Percentiles rank a stretch among this genome's conserved stretches.
These are phyloP conservation scores for Suillus variegatus DNA, from an alignment of 768 basidiomycete genomes.

Conservation along the genomic window DNA sequence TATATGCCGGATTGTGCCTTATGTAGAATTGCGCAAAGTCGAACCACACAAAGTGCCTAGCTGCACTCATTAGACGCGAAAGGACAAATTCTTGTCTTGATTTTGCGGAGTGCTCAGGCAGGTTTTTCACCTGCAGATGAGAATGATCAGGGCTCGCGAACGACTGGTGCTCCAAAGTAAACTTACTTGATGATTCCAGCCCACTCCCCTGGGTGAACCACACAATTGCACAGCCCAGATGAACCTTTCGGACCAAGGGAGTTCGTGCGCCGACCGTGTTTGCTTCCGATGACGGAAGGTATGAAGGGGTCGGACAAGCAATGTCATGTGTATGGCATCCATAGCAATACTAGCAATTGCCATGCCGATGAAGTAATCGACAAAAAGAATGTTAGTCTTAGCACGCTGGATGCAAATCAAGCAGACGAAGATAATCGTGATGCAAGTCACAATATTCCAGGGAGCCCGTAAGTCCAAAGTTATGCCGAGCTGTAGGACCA, in stretches of 20 bases:
- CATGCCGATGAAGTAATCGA: slow-evolving; percentile 10
- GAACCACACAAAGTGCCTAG: slow-evolving; percentile 14
- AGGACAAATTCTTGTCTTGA: slow-evolving; percentile 26
- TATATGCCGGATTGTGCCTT: slow-evolving; percentile 13
- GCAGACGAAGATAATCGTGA: not conserved
- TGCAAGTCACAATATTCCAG: not conserved
- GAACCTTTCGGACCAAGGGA: slow-evolving; percentile 22
- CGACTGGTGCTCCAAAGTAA: slow-evolving; percentile 17
- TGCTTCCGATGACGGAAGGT: slow-evolving; percentile 23
- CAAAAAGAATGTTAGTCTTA: not conserved
- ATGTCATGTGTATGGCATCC: slow-evolving; percentile 29
- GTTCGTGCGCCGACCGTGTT: slow-evolving; percentile 8
- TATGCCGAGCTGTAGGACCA: not conserved
- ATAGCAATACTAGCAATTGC: slow-evolving; percentile 23
- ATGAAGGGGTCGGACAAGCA: slow-evolving; percentile 30
- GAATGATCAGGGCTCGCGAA: not conserved
- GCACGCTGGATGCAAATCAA: not conserved
- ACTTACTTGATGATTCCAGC: slow-evolving; percentile 35
- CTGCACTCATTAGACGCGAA: slow-evolving; percentile 15
- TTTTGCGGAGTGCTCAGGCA: slow-evolving; percentile 13
- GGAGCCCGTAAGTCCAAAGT: not conserved
- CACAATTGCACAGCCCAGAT: slow-evolving; percentile 34
- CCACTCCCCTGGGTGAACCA: slow-evolving; percentile 35
- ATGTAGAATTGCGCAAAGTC: slow-evolving; percentile 17
- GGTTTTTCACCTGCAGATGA: slow-evolving; percentile 3